Evolutionary conservation across 768 basidiomycete species (phyloP).

Genomic region (Neoboletus brunneissimus): DNA sequence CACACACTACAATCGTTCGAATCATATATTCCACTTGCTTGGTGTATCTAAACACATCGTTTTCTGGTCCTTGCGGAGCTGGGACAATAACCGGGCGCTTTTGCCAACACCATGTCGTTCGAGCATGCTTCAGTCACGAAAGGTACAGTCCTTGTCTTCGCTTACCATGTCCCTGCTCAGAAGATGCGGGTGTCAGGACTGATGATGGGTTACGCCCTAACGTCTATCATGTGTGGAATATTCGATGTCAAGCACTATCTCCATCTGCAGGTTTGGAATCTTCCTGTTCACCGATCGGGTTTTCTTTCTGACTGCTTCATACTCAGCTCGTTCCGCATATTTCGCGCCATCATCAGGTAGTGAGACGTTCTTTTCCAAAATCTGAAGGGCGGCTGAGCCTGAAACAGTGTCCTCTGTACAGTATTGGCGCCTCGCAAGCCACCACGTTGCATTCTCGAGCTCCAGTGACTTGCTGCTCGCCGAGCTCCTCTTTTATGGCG

Average conservation of each 20-base stretch:
- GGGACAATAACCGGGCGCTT: background rate
- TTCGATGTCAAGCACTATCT: constrained; percentile 89
- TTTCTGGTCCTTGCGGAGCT: background rate
- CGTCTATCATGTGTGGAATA: constrained; percentile 71
- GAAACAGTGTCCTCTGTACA: constrained; percentile 38
- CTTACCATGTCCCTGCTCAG: constrained; percentile 2
- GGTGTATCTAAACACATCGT: background rate
- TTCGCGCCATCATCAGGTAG: constrained; percentile 85
- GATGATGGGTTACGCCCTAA: constrained; percentile 68
- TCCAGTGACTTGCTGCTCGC: constrained; percentile 84
- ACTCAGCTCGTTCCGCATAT: constrained; percentile 80
- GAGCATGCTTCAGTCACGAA: constrained; percentile 83
- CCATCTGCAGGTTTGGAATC: constrained; percentile 65
- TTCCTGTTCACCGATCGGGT: background rate
- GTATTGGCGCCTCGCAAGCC: constrained; percentile 81
- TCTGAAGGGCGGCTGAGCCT: constrained; percentile 29
- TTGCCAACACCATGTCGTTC: constrained; percentile 57
- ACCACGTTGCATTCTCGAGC: constrained; percentile 76
- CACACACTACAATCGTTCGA: background rate
- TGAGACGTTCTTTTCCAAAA: constrained; percentile 1
- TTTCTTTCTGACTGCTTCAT: constrained; percentile 8
- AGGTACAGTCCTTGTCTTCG: constrained; percentile 43
- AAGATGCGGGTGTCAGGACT: constrained; percentile 47
- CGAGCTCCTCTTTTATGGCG: constrained; percentile 69
- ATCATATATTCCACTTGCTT: background rate